phyloP scores from a whole-genome alignment of 1,284 basidiomycete species.

The Xerocomus alliaceus region DNA sequence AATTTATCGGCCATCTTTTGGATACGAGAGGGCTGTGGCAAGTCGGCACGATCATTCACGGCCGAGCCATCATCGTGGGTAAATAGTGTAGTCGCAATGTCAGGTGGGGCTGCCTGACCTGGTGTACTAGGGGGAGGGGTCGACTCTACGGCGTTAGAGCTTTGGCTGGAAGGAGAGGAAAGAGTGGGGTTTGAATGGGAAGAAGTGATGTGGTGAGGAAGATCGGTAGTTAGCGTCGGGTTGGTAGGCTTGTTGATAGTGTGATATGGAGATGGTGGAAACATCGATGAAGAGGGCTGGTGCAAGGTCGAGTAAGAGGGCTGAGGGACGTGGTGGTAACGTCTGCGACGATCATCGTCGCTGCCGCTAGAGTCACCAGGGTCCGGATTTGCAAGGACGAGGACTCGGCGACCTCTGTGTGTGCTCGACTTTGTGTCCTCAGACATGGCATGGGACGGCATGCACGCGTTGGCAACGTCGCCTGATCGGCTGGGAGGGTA shows the following conservation, averaged over 20 bases:
- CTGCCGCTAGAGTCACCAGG: conserved; percentile 57
- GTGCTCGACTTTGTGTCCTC: conserved; percentile 51
- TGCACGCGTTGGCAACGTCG: conserved; percentile 40
- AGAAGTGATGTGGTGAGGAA: conserved; percentile 45
- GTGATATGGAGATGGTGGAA: conserved; percentile 37
- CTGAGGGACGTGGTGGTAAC: conserved; percentile 32
- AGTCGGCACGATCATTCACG: conserved; percentile 39
- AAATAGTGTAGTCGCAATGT: conserved; percentile 49
- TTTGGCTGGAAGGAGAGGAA: conserved; percentile 70
- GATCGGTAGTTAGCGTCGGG: conserved; percentile 49
- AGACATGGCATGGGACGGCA: conserved; percentile 48
- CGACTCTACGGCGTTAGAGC: conserved; percentile 63
- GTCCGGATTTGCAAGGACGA: conserved; percentile 67
- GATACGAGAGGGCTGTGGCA: conserved; percentile 38
- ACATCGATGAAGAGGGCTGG: conserved; percentile 30
- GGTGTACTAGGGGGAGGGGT: conserved; percentile 73
- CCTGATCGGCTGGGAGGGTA: conserved; percentile 28
- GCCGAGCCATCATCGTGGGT: conserved; percentile 43
- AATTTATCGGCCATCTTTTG: conserved; percentile 38
- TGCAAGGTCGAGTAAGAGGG: conserved; percentile 31
- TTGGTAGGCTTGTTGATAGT: conserved; percentile 31
- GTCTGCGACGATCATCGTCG: conserved; percentile 45
- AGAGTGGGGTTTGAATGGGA: conserved; percentile 54
- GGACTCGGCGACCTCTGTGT: conserved; percentile 44
- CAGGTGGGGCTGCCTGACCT: conserved; percentile 52